Base-by-base conservation (phyloP, 2,329 filamentous ascomycete species). In the Neurospora sp. region DNA sequence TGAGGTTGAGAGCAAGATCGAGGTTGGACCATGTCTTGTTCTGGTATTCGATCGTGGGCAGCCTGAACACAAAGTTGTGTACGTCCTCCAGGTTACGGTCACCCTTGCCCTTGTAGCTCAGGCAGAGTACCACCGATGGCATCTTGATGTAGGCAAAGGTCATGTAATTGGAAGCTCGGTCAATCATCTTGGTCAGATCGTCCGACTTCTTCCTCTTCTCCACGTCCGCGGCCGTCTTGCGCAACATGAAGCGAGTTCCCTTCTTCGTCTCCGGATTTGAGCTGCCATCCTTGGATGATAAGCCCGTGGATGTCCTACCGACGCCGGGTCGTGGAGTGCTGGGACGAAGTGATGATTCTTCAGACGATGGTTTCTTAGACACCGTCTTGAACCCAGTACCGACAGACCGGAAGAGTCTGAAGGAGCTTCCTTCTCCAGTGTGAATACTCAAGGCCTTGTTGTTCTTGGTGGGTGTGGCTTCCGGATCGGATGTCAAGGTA, bases 1-100 rank as follows among this genome's bases (percentile, higher is more conserved):
- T 98, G 69, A 99, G 85, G 15, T 93, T 91, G 67, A 98, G 85
- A 0, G 95, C 94, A 10, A 99, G 87, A 77, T 99, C 96, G 7
- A 99, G 86, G 78, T 98, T 99, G 7, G 93, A 97, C 96, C 96
- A 99, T 9, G 94, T 98, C 84, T 99, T 99, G 85, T 99, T 99
- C 73, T 93, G 89, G 82, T 97, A 98, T 79, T 99, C 96, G 66
- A 99, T 90, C 2, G 92, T 91, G 3, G 96, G 96, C 81, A 99
- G 88, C 40, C 93, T 90, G 86, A 99, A 99, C 67, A 99, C 96
- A 75, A 99, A 96, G 78, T 98, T 91, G 80, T 99, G 95, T 17
- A 99, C 91, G 79, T 99, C 96, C 81, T 97, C 93, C 70, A 99
- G 87, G 76, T 98, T 99, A 78, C 94, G 93, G 74, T 97, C 93